A percentile compares a stretch with the other conserved stretches of the same genome.
Conservation (phyloP, 2,329 filamentous ascomycete genomes). For the Penicillium expansum region DNA sequence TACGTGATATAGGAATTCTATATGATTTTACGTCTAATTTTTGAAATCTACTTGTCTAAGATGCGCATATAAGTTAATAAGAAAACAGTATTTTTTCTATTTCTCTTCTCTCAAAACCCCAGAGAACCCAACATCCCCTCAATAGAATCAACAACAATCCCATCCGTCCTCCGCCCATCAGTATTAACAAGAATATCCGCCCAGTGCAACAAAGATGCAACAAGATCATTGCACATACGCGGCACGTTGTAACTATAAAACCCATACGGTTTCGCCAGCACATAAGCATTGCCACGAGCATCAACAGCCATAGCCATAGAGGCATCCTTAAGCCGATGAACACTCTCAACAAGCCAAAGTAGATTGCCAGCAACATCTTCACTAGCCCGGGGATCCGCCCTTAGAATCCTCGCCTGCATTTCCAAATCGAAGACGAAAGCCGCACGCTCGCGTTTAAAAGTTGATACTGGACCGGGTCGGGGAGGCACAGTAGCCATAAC, state of each 20-base stretch:
- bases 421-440: not conserved
- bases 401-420: not conserved
- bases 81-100: not conserved
- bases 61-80: not conserved
- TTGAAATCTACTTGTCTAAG: not conserved
- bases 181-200: conserved; percentile 4
- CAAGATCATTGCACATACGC: not conserved
- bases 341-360: conserved; percentile 4
- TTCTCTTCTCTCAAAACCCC: not conserved
- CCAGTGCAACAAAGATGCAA: conserved; percentile 6
- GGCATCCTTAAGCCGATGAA: not conserved
- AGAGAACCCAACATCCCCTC: not conserved
- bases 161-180: conserved; percentile 3
- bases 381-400: conserved; percentile 6
- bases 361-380: conserved; percentile 11
- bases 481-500: not conserved
- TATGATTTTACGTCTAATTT: not conserved
- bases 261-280: not conserved
- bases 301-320: not conserved
- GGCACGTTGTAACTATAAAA: conserved; percentile 2
- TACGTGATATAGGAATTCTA: conserved; percentile 1
- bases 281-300: not conserved
- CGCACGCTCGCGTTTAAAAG: not conserved
- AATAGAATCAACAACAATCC: not conserved
- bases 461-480: not conserved